Conservation (phyloP, 805 yeast species). For the Teunomyces tritomae region DNA sequence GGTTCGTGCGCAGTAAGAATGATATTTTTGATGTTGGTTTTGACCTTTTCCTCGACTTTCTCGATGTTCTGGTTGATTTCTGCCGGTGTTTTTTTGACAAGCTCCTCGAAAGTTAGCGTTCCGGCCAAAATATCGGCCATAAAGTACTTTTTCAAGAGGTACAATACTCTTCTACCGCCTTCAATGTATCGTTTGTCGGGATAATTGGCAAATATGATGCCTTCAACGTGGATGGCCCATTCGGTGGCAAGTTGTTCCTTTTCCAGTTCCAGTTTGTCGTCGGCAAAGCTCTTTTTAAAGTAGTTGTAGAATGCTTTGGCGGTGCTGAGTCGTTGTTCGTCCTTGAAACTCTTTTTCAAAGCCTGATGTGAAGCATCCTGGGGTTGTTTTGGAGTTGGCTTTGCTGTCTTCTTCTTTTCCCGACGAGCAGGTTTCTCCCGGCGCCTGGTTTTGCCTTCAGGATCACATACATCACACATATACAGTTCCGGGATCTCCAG, state of each 20-base stretch:
- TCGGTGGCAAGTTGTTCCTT: constrained; percentile 34
- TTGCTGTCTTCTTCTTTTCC: neutral
- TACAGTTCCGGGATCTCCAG: constrained; percentile 47
- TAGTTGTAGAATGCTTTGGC: constrained; percentile 49
- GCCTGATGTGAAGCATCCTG: constrained; percentile 14
- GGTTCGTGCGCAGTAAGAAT: constrained; percentile 58
- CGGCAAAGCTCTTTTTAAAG: constrained; percentile 40
- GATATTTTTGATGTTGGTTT: constrained; percentile 64
- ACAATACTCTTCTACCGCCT: constrained; percentile 63
- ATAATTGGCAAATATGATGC: constrained; percentile 38
- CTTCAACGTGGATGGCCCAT: constrained; percentile 54
- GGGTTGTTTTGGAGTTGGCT: neutral
- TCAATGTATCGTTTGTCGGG: constrained; percentile 53
- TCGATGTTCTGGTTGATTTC: constrained; percentile 80
- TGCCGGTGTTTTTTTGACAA: constrained; percentile 66
- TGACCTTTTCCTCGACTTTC: constrained; percentile 66
- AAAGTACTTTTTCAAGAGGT: constrained; percentile 61
- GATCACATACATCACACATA: constrained; percentile 54
- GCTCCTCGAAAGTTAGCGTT: constrained; percentile 50
- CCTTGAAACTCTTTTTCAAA: constrained; percentile 12
- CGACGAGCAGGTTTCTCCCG: neutral
- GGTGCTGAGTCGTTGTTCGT: constrained; percentile 48
- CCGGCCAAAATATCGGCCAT: constrained; percentile 57
- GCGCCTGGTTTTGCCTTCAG: constrained; percentile 13
- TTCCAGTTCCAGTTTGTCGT: constrained; percentile 19